These are phyloP conservation scores for Pythium oligandrum DNA, from an alignment of 352 stramenopile species.

Conservation along the genomic window DNA sequence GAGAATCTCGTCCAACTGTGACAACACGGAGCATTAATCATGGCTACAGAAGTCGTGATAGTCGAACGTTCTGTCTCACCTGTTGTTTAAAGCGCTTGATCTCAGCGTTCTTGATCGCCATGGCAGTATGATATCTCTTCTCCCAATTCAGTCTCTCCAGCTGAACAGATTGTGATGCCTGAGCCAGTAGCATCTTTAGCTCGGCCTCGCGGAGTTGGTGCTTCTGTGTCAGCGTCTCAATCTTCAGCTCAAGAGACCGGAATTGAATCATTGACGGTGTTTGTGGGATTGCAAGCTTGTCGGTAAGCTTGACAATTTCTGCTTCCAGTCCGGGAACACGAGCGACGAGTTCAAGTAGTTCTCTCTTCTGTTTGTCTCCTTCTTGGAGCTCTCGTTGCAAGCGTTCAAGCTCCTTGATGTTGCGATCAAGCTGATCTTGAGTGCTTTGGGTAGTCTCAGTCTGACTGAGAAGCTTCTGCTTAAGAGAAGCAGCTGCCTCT, in stretches of 20 bases:
- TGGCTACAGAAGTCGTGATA: neutral
- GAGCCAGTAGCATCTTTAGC: slow-evolving; percentile 62
- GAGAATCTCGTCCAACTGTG: slow-evolving; percentile 52
- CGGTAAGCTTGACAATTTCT: slow-evolving; percentile 36
- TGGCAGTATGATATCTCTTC: slow-evolving; percentile 45
- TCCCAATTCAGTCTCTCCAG: slow-evolving; percentile 59
- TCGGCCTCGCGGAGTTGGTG: slow-evolving; percentile 70
- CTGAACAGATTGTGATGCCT: slow-evolving; percentile 58
- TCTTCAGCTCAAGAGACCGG: slow-evolving; percentile 59
- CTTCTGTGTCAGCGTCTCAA: slow-evolving; percentile 75
- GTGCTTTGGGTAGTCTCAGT: slow-evolving; percentile 15
- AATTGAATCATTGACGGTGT: slow-evolving; percentile 83
- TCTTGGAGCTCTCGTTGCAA: slow-evolving; percentile 23
- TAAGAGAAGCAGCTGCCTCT: slow-evolving; percentile 6
- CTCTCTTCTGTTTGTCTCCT: slow-evolving; percentile 24
- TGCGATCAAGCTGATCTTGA: slow-evolving; percentile 19
- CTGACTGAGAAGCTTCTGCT: slow-evolving; percentile 25
- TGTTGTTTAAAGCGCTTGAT: slow-evolving; percentile 75
- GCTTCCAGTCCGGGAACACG: slow-evolving; percentile 45
- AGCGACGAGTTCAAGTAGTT: slow-evolving; percentile 24
- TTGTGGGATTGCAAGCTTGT: slow-evolving; percentile 44
- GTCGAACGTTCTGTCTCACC: slow-evolving; percentile 7
- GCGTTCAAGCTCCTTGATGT: slow-evolving; percentile 29
- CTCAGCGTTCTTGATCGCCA: slow-evolving; percentile 73
- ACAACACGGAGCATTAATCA: neutral